Evolutionary conservation across 441 rosid species (phyloP), one percentile per base, ranked within the genome.

Genomic region (Theobroma grandiflorum): DNA sequence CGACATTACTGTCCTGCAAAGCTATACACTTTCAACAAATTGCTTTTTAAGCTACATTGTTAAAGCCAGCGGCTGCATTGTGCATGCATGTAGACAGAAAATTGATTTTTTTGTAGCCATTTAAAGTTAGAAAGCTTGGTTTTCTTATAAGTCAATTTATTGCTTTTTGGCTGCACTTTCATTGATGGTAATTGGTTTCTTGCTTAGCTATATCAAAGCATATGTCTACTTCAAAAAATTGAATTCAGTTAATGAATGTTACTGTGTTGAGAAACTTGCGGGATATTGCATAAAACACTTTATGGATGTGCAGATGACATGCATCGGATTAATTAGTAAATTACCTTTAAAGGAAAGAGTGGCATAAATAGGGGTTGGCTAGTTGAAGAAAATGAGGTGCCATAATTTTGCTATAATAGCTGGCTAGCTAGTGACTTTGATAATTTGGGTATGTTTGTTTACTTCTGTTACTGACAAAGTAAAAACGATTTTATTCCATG

Each of bases 51-150:
- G n/a, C 42, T 31, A 31, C 10, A 8, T 26, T 70, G 74, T 68
- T 71, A 16, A 71, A 71, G 75, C 75, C 38, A 49, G 6, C 58
- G 40, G 74, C 58, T 12, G 8, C 35, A 15, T 71, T 43, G 31
- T 50, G 75, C 75, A 50, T 71, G 62, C 45, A 71, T 71, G 75
- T 69, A 50, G 53, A 50, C 18, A 50, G 1, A 50, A 26, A 52
- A 8, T 18, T 52, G 59, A 70, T 49, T 68, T 26, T 26, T 26
- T 67, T 67, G 14, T 40, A 43, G 68, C 50, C 61, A 31, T 38
- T 53, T 64, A 64, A 53, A 72, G 37, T 65, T 63, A 58, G 50
- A 52, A 37, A 64, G 26, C 11, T 64, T 61, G 2, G 49, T 8
- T 45, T 45, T 0, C 16, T 8, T 26, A 37, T 6, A 18, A 61